phyloP scores from a whole-genome alignment of 768 basidiomycete species.

The Leccinum aurantiacum region DNA sequence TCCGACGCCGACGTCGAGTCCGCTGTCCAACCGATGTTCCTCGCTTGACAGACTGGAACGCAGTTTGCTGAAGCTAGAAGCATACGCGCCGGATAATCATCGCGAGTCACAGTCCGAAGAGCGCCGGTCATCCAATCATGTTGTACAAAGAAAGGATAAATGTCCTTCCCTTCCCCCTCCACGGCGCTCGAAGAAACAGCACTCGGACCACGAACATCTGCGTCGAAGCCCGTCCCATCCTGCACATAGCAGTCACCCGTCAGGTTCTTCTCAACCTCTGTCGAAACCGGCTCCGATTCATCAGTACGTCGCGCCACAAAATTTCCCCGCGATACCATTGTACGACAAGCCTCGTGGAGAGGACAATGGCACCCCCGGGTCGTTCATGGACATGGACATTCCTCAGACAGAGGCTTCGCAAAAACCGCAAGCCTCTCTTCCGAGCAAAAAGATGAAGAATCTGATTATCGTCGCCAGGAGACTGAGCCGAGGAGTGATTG shows the following conservation, averaged over 20 bases:
- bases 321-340: background rate
- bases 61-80: constrained; percentile 35
- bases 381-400: constrained; percentile 38
- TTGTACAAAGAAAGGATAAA: constrained; percentile 7
- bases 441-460: constrained; percentile 18
- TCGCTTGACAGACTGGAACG: constrained; percentile 34
- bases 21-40: constrained; percentile 23
- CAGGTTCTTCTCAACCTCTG: constrained; percentile 8
- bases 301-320: background rate
- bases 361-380: constrained; percentile 12
- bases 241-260: constrained; percentile 6
- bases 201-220: constrained; percentile 6
- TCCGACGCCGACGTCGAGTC: constrained; percentile 18
- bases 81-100: constrained; percentile 28
- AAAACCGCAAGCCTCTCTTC: constrained; percentile 15
- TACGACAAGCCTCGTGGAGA: constrained; percentile 1
- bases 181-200: constrained; percentile 14
- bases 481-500: constrained; percentile 29
- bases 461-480: constrained; percentile 25
- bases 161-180: constrained; percentile 25
- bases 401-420: constrained; percentile 6
- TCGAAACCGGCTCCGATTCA: background rate
- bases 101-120: constrained; percentile 23
- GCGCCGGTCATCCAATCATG: constrained; percentile 1
- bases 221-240: constrained; percentile 1